phyloP scores from a whole-genome alignment of 169 alveolate species.

The Plasmodium ovale region DNA sequence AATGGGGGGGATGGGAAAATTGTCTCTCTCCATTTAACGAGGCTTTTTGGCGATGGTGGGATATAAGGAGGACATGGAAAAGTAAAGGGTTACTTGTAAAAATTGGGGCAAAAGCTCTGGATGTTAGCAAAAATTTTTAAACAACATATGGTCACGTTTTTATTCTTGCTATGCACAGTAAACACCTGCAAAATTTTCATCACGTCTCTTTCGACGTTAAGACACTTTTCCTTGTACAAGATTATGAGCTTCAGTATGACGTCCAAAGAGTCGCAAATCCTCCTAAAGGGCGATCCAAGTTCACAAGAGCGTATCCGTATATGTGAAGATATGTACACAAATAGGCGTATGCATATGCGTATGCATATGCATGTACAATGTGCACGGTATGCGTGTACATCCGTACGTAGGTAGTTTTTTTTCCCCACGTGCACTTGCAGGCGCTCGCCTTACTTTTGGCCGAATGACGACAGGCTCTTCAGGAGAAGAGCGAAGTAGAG shows the following conservation, averaged over 20 bases:
- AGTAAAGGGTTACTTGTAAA: constrained; percentile 37
- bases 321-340: not conserved
- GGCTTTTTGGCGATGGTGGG: not conserved
- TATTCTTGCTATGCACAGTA: constrained; percentile 68
- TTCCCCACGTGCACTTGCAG: not conserved
- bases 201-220: constrained; percentile 64
- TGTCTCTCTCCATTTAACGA: not conserved
- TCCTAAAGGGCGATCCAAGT: too few relatives aligned
- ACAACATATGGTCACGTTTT: constrained; percentile 46
- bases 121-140: constrained; percentile 72
- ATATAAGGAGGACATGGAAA: not conserved
- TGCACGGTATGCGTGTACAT: too few relatives aligned
- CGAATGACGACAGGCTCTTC: constrained; percentile 25
- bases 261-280: constrained; percentile 47
- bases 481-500: constrained; percentile 46
- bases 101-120: constrained; percentile 44
- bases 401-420: not conserved
- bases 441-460: constrained; percentile 29
- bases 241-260: constrained; percentile 35
- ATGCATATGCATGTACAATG: not conserved
- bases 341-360: not conserved
- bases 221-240: constrained; percentile 65
- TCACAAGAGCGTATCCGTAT: too few relatives aligned
- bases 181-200: constrained; percentile 59
- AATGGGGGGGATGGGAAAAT: not conserved